These are phyloP conservation scores for Xylaria sp. DNA, from an alignment of 2,329 filamentous ascomycete genomes.

Conservation along the genomic window DNA sequence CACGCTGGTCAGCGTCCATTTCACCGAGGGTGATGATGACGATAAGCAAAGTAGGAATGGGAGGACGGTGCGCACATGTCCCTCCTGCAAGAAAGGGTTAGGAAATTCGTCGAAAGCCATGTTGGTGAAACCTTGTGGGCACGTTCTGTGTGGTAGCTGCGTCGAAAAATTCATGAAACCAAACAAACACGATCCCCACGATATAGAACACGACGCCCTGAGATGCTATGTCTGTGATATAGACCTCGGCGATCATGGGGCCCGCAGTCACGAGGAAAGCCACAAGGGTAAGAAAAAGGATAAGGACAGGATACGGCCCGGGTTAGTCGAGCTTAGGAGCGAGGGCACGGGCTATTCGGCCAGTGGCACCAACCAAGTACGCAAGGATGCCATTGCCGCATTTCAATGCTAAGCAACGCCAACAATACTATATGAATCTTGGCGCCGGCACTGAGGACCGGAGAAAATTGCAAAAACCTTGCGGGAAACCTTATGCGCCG, in stretches of 20 bases:
- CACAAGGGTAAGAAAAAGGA: conserved; percentile 58
- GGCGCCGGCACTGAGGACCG: neutral
- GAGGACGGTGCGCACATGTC: conserved; percentile 69
- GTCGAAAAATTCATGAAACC: conserved; percentile 84
- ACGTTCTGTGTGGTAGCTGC: conserved; percentile 89
- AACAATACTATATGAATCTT: conserved; percentile 10
- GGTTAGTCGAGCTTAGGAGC: conserved; percentile 81
- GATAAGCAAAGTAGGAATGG: conserved; percentile 48
- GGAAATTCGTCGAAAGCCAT: conserved; percentile 86
- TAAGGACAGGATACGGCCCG: conserved; percentile 71
- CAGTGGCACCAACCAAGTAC: conserved; percentile 82
- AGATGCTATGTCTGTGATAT: conserved; percentile 89
- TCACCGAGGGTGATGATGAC: conserved; percentile 72
- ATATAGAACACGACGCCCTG: conserved; percentile 56
- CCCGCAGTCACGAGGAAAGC: conserved; percentile 42
- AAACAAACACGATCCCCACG: conserved; percentile 65
- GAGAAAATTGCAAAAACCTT: neutral
- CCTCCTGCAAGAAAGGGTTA: conserved; percentile 84
- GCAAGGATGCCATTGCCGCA: conserved; percentile 75
- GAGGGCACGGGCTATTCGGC: conserved; percentile 95
- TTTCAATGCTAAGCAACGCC: conserved; percentile 76
- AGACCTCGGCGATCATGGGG: conserved; percentile 65
- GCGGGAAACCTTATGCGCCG: neutral
- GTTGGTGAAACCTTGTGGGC: conserved; percentile 87
- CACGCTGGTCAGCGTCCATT: conserved; percentile 78